phyloP scores from a whole-genome alignment of 176 grass and related monocot species.

The Alopecurus myosuroides region DNA sequence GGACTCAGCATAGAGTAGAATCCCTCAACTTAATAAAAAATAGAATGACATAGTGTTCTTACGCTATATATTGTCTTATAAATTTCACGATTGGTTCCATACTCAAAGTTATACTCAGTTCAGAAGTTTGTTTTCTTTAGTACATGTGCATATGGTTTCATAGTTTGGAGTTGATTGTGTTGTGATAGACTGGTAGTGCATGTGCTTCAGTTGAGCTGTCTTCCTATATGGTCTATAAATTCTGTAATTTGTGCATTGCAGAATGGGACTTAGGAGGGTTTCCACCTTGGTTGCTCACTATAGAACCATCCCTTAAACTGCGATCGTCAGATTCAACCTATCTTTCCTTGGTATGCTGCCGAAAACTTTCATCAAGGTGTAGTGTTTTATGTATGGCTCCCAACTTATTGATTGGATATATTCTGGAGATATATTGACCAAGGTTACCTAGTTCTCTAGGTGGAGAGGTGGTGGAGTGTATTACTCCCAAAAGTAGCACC shows the following conservation, averaged over 20 bases:
- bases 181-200: background rate
- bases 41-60: background rate
- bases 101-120: background rate
- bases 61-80: background rate
- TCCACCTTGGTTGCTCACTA: constrained; percentile 88
- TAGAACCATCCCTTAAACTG: constrained; percentile 75
- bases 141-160: background rate
- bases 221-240: background rate
- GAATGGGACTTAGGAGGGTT: constrained; percentile 98
- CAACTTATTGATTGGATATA: constrained; percentile 10
- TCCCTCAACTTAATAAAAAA: background rate
- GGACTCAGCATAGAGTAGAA: background rate
- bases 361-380: background rate
- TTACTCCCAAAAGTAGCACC: constrained; percentile 72
- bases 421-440: constrained; percentile 26
- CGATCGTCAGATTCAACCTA: constrained; percentile 81
- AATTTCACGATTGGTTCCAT: background rate
- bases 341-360: constrained; percentile 66
- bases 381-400: background rate
- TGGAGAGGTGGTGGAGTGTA: constrained; percentile 86
- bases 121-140: background rate
- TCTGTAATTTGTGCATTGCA: constrained; percentile 28
- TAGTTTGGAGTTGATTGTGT: background rate
- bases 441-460: constrained; percentile 43
- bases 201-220: background rate